Evolutionary conservation across 2,329 filamentous ascomycete species (phyloP).

Genomic region (Epicoccum nigrum): DNA sequence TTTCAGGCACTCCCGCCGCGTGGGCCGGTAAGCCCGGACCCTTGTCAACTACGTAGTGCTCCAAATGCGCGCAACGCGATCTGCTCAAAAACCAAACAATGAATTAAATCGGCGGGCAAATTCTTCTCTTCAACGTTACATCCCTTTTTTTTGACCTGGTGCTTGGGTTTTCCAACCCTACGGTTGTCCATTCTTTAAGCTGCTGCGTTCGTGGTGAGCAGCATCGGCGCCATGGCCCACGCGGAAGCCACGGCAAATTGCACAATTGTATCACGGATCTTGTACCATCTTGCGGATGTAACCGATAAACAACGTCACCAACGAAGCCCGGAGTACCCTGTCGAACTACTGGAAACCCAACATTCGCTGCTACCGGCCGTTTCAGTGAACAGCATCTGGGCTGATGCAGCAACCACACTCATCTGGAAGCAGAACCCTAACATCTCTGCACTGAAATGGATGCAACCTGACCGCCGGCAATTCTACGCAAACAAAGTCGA

Average conservation of each 20-base stretch:
- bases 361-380: constrained; percentile 42
- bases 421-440: constrained; percentile 42
- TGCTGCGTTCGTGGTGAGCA: constrained; percentile 5
- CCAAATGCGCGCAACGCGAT: background rate
- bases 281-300: constrained; percentile 39
- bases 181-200: constrained; percentile 17
- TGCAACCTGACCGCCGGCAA: constrained; percentile 32
- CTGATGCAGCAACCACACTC: constrained; percentile 40
- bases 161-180: constrained; percentile 11
- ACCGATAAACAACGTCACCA: constrained; percentile 41
- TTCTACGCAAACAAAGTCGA: constrained; percentile 43
- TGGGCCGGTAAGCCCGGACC: constrained; percentile 16
- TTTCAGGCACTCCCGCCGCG: constrained; percentile 15
- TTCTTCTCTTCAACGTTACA: constrained; percentile 11
- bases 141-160: constrained; percentile 14
- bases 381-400: constrained; percentile 43
- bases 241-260: constrained; percentile 28
- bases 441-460: constrained; percentile 31
- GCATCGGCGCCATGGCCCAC: constrained; percentile 32
- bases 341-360: constrained; percentile 43
- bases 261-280: constrained; percentile 34
- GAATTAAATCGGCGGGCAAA: constrained; percentile 1
- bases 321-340: constrained; percentile 38
- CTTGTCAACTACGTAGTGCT: constrained; percentile 19
- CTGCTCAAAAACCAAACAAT: constrained; percentile 11